A percentile compares a stretch with the other conserved stretches of the same genome.
Conservation (phyloP, 176 grass and related monocot species). For the Saccharum officinarum region DNA sequence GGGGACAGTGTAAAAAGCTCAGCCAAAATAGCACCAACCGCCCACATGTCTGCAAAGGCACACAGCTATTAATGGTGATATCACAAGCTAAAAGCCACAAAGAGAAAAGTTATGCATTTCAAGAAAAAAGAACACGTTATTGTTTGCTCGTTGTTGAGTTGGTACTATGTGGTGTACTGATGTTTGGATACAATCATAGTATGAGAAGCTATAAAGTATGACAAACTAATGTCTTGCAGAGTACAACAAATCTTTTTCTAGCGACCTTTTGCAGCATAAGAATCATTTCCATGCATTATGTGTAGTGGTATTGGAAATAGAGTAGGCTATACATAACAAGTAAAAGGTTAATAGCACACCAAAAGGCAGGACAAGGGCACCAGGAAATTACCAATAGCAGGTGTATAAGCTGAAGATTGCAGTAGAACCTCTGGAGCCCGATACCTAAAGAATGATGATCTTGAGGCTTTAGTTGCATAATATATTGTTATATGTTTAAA, state of each 20-base stretch:
- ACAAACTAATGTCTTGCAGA: not conserved
- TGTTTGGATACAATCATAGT: not conserved
- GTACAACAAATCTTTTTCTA: not conserved
- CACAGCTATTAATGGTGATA: conserved; percentile 8
- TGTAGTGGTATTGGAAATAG: not conserved
- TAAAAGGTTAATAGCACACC: not conserved
- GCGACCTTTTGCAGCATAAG: not conserved
- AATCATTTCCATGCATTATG: not conserved
- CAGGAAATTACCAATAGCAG: conserved; percentile 70
- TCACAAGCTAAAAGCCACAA: not conserved
- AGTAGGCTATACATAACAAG: not conserved
- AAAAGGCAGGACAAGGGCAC: conserved; percentile 11
- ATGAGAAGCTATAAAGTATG: not conserved
- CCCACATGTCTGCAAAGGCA: conserved; percentile 77
- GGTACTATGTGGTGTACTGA: not conserved
- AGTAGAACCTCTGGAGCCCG: conserved; percentile 85
- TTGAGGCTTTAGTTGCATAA: not conserved
- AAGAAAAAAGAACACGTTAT: too few relatives aligned
- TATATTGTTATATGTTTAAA: conserved; percentile 6
- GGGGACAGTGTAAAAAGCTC: conserved; percentile 82
- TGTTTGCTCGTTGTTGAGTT: not conserved
- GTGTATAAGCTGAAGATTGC: conserved; percentile 66
- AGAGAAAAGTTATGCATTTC: not conserved
- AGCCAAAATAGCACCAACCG: conserved; percentile 86
- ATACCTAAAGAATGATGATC: conserved; percentile 55